These are phyloP conservation scores for Quercus aquifolioides DNA, from an alignment of 306 rosid species.

Conservation along the genomic window DNA sequence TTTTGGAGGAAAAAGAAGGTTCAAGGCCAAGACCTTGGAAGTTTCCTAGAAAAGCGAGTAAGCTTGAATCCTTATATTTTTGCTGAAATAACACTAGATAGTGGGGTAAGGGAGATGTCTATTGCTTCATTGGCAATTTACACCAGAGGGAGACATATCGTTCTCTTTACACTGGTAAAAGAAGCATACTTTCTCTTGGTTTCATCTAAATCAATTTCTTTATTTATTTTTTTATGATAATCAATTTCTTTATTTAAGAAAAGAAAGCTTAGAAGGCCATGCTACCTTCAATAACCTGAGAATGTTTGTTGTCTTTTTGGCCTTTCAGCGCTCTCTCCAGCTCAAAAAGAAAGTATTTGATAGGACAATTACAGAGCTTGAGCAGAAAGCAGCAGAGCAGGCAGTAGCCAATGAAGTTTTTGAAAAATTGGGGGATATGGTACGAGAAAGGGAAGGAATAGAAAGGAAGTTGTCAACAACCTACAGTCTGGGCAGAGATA, in stretches of 20 bases:
- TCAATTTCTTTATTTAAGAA: not conserved
- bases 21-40: conserved; percentile 53
- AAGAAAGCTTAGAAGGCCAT: not conserved
- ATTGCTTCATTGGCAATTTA: too few species aligned
- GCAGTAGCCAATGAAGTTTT: conserved; percentile 32
- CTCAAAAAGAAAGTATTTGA: conserved; percentile 60
- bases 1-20: conserved; percentile 77
- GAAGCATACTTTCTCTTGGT: not conserved
- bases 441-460: conserved; percentile 49
- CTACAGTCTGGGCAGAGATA: conserved; percentile 67
- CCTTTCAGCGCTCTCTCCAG: conserved; percentile 54
- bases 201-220: not conserved
- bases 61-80: conserved; percentile 10
- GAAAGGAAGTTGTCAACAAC: conserved; percentile 62
- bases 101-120: not conserved
- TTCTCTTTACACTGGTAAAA: too few species aligned
- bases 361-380: conserved; percentile 50
- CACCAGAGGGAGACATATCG: too few species aligned
- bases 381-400: conserved; percentile 43
- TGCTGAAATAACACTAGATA: not conserved
- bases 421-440: conserved; percentile 34
- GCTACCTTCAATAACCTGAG: not conserved
- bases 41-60: conserved; percentile 68
- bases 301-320: not conserved
- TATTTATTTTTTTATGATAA: not conserved